These are phyloP conservation scores for Nemania serpens DNA, from an alignment of 2,329 filamentous ascomycete species.

Conservation along the genomic window DNA sequence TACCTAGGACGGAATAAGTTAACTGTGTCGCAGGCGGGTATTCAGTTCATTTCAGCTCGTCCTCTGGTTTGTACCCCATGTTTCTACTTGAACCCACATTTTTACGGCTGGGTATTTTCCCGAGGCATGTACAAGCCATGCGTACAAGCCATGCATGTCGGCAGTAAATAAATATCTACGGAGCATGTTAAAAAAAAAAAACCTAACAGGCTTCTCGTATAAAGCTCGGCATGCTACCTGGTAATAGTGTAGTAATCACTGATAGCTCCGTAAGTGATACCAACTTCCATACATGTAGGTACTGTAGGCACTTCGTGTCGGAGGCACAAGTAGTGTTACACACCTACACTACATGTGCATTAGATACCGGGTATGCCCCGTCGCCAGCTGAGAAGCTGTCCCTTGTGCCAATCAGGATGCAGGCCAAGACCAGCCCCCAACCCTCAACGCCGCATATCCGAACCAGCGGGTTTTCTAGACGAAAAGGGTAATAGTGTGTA, in stretches of 20 bases:
- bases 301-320: too few relatives aligned
- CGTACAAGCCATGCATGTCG: background rate
- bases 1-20: background rate
- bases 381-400: constrained; percentile 5
- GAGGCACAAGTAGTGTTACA: too few relatives aligned
- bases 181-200: background rate
- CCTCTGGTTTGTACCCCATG: background rate
- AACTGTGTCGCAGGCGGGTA: too few relatives aligned
- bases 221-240: background rate
- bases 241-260: background rate
- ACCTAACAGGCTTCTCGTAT: background rate
- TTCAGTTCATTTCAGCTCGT: background rate
- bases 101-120: too few relatives aligned
- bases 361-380: too few relatives aligned
- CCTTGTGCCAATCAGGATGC: constrained; percentile 8
- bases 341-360: background rate
- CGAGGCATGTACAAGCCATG: background rate
- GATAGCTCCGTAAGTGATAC: background rate
- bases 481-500: background rate
- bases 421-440: constrained; percentile 11
- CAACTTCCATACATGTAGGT: background rate
- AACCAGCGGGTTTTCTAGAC: constrained; percentile 17
- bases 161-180: background rate
- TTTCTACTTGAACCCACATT: background rate
- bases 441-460: constrained; percentile 24